Percentiles rank a stretch among this genome's conserved stretches.
These are phyloP conservation scores for Pseudogymnoascus sp. DNA, from an alignment of 2,329 filamentous ascomycete species.

Conservation along the genomic window DNA sequence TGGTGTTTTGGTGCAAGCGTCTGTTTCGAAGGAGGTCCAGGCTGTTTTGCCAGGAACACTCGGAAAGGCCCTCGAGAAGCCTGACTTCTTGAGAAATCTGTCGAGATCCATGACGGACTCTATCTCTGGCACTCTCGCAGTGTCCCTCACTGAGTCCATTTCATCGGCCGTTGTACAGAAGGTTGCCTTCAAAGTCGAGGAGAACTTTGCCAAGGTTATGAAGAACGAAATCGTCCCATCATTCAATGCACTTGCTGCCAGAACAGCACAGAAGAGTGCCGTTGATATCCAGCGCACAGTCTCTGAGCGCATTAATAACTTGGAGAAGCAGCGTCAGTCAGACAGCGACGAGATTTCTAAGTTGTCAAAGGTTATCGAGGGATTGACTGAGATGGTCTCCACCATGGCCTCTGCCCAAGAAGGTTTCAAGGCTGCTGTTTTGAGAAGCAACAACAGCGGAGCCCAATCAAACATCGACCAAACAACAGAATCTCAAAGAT, in stretches of 20 bases:
- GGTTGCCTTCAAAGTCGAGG: conserved; percentile 60
- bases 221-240: conserved; percentile 56
- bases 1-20: conserved; percentile 19
- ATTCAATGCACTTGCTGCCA: conserved; percentile 54
- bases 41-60: conserved; percentile 59
- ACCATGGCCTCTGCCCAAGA: conserved; percentile 61
- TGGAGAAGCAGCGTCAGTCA: conserved; percentile 21
- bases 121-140: not conserved
- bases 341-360: conserved; percentile 59
- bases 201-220: conserved; percentile 54
- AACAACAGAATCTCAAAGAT: conserved; percentile 8
- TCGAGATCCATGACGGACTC: conserved; percentile 3
- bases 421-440: conserved; percentile 57
- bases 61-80: conserved; percentile 60
- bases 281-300: conserved; percentile 57
- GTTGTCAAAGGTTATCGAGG: conserved; percentile 57
- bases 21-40: conserved; percentile 57
- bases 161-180: conserved; percentile 62
- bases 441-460: conserved; percentile 44
- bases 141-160: conserved; percentile 40
- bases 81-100: conserved; percentile 50
- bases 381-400: conserved; percentile 59
- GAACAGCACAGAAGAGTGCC: conserved; percentile 59
- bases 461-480: conserved; percentile 29
- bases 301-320: conserved; percentile 17